A percentile compares a stretch with the other conserved stretches of the same genome.
Evolutionary conservation across 352 stramenopile genomes (phyloP).

Genomic region (Phytophthora constricta): DNA sequence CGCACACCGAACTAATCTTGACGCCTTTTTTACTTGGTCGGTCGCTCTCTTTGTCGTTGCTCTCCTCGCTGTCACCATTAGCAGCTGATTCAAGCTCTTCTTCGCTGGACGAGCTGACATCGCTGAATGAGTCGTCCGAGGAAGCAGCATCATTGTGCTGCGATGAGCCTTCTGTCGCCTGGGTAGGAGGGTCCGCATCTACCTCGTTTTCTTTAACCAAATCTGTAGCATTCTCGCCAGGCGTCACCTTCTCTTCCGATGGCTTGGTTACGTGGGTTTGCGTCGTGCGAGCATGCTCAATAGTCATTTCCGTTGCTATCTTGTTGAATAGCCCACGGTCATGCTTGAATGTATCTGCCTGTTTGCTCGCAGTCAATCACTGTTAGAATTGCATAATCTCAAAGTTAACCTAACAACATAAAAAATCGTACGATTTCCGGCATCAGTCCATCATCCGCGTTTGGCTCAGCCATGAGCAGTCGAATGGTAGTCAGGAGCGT

Average conservation of each 20-base stretch:
- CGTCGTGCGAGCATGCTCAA: slow-evolving; percentile 46
- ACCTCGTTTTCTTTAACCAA: slow-evolving; percentile 10
- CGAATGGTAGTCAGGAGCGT: slow-evolving; percentile 91
- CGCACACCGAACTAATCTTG: too few relatives aligned
- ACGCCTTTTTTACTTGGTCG: slow-evolving; percentile 35
- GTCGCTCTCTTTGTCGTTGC: neutral
- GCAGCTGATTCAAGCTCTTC: slow-evolving; percentile 26
- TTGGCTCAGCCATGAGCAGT: slow-evolving; percentile 91
- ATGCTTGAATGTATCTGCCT: slow-evolving; percentile 85
- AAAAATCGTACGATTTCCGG: slow-evolving; percentile 74
- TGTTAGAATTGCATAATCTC: neutral
- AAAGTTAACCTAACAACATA: neutral
- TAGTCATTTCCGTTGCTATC: slow-evolving; percentile 70
- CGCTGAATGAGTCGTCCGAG: slow-evolving; percentile 56
- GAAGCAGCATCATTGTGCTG: slow-evolving; percentile 21
- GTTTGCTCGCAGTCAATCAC: neutral
- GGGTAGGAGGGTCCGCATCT: slow-evolving; percentile 10
- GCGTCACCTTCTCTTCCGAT: neutral
- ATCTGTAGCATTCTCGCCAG: neutral
- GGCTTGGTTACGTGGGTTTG: slow-evolving; percentile 13
- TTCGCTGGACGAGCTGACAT: slow-evolving; percentile 52
- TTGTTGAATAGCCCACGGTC: slow-evolving; percentile 73
- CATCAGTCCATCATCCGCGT: slow-evolving; percentile 92
- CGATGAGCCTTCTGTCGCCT: slow-evolving; percentile 18
- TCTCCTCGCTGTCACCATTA: slow-evolving; percentile 9